phyloP scores from a whole-genome alignment of 192 early-diverging fungal species.

The Funneliformis geosporum region DNA sequence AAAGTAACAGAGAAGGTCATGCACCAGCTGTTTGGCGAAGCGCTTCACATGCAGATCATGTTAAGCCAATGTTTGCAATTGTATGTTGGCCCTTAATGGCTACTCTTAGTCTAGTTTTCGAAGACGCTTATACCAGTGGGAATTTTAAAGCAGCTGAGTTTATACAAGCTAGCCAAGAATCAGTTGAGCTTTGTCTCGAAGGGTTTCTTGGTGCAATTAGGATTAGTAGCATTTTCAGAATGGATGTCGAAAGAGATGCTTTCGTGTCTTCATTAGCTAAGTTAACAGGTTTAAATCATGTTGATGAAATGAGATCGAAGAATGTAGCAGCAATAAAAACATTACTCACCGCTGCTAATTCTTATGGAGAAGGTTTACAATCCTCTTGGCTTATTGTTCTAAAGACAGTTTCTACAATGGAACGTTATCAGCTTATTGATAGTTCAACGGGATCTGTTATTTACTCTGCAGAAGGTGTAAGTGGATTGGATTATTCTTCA shows the following conservation, averaged over 20 bases:
- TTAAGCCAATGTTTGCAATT: slow-evolving; percentile 88
- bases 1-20: slow-evolving; percentile 49
- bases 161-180: slow-evolving; percentile 51
- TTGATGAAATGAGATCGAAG: slow-evolving; percentile 85
- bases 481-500: slow-evolving; percentile 47
- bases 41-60: slow-evolving; percentile 82
- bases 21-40: slow-evolving; percentile 50
- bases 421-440: slow-evolving; percentile 78
- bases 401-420: slow-evolving; percentile 84
- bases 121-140: slow-evolving; percentile 65
- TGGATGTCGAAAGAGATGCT: slow-evolving; percentile 89
- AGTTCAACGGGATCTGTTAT: slow-evolving; percentile 45
- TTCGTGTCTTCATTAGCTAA: slow-evolving; percentile 89
- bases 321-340: slow-evolving; percentile 87
- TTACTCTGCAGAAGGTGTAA: slow-evolving; percentile 40
- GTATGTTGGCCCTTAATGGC: slow-evolving; percentile 87
- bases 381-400: slow-evolving; percentile 81
- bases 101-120: slow-evolving; percentile 78
- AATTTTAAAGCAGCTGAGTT: slow-evolving; percentile 45
- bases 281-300: slow-evolving; percentile 80
- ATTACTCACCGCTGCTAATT: slow-evolving; percentile 73
- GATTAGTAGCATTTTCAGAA: slow-evolving; percentile 77
- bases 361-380: slow-evolving; percentile 62
- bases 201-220: slow-evolving; percentile 81
- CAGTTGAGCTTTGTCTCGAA: slow-evolving; percentile 71